Evolutionary conservation across 2,329 filamentous ascomycete genomes (phyloP).

Genomic region (Trichoderma atroviride): DNA sequence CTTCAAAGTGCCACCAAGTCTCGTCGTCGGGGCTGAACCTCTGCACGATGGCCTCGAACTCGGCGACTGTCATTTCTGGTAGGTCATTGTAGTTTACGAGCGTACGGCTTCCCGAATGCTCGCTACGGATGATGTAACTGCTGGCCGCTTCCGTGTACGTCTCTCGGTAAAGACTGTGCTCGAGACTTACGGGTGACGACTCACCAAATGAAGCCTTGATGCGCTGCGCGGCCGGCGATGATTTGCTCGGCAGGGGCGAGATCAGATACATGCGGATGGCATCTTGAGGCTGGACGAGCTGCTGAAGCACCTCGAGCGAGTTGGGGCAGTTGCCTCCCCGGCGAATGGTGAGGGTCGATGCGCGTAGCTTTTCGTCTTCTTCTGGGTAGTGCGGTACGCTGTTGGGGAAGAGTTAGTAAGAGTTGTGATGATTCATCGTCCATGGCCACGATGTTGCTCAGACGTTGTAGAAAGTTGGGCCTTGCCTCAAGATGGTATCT

Average conservation of each 20-base stretch:
- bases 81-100: constrained; percentile 71
- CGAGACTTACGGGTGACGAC: constrained; percentile 50
- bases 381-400: constrained; percentile 67
- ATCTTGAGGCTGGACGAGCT: constrained; percentile 51
- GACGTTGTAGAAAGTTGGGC: not conserved
- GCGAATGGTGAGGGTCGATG: constrained; percentile 59
- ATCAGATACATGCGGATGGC: constrained; percentile 48
- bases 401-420: constrained; percentile 27
- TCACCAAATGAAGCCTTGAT: constrained; percentile 58
- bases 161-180: constrained; percentile 62
- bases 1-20: constrained; percentile 75
- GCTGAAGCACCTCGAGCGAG: constrained; percentile 68
- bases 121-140: constrained; percentile 69
- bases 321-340: constrained; percentile 76
- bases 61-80: constrained; percentile 65
- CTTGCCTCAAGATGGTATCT: constrained; percentile 69
- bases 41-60: constrained; percentile 56
- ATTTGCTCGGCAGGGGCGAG: constrained; percentile 55
- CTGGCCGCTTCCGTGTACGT: constrained; percentile 61
- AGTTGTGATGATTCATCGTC: not conserved
- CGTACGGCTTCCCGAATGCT: constrained; percentile 62
- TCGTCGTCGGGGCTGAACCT: constrained; percentile 42
- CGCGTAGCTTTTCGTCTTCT: constrained; percentile 74
- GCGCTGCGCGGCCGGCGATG: constrained; percentile 53
- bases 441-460: not conserved